These are phyloP conservation scores for Rubia yunnanensis DNA, from an alignment of 257 asterid genomes.

Conservation along the genomic window DNA sequence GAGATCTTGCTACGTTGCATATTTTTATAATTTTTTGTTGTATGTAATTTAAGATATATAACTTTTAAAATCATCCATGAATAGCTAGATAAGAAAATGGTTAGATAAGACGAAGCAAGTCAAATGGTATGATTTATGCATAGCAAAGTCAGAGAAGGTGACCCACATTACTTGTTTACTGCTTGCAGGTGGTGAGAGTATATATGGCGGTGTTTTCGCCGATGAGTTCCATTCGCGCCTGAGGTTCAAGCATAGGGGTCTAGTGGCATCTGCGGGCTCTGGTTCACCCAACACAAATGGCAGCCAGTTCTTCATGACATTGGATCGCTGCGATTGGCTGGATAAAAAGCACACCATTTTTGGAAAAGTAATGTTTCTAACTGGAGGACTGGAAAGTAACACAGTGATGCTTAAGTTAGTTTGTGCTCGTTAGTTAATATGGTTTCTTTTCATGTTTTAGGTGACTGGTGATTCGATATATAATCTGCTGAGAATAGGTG, in stretches of 20 bases:
- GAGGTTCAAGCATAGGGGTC: slow-evolving; percentile 93
- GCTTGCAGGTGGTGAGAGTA: slow-evolving; percentile 83
- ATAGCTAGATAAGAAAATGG: no score
- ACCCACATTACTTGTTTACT: slow-evolving; percentile 9
- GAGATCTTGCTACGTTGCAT: no score
- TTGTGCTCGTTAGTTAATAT: slow-evolving; percentile 14
- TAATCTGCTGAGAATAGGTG: slow-evolving; percentile 72
- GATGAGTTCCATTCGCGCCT: slow-evolving; percentile 95
- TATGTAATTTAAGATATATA: no score
- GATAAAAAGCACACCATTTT: slow-evolving; percentile 94
- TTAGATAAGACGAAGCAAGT: no score
- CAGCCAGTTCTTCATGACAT: slow-evolving; percentile 85
- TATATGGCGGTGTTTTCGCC: slow-evolving; percentile 77
- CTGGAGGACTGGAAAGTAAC: background rate
- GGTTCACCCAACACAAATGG: slow-evolving; percentile 78
- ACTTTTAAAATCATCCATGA: no score
- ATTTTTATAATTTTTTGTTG: no score
- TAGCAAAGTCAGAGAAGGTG: no score
- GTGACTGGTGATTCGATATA: slow-evolving; percentile 88
- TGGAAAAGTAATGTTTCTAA: slow-evolving; percentile 59
- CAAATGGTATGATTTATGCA: background rate
- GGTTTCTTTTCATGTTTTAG: slow-evolving; percentile 28
- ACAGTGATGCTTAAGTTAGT: background rate
- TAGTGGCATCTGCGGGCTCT: slow-evolving; percentile 94
- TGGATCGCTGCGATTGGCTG: slow-evolving; percentile 86